Evolutionary conservation across 495 filamentous ascomycete genomes (phyloP), one percentile per base, ranked within the genome.

Genomic region (Aspergillus steynii): DNA sequence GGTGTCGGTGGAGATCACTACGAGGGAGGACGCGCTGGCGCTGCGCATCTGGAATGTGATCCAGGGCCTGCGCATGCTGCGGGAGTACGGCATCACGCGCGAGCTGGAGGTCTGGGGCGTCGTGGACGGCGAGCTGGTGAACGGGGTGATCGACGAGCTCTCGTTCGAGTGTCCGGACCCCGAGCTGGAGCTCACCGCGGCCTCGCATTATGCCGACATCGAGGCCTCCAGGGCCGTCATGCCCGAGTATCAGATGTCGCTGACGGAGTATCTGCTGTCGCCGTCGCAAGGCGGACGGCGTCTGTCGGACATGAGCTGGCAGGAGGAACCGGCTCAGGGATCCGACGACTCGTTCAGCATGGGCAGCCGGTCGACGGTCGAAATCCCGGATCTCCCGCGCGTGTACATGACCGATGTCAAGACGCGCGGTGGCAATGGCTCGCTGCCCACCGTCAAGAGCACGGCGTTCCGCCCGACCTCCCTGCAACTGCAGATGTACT

Each of bases 81-180:
- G 89, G 14, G 84, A 90, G 20, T 88, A 83, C 9, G 94, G 96
- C 10, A 75, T 92, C 65, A 97, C 95, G 4, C 80, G 95, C 27
- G 95, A 99, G 75, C 72, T 98, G 48, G 90, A 96, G 67, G 82
- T 99, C n/a, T 99, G 96, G 91, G 95, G 94, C 4, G 66, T 88
- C 42, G 70, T 97, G 15, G 88, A 94, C 56, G 93, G 92, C 9
- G 80, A 93, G 68, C 71, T 96, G 50, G 86, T 99, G 55, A 93
- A 89, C 72, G 95, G 96, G 5, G 76, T 98, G 53, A 93, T 99
- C 65, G 95, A 99, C 68, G 86, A 93, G 72, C 71, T 99, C 5
- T 90, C 87, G 28, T 93, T 90, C 62, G 79, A 82, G 37, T 90
- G 90, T 67, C 93, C 93, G 0, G 86, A 95, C 61, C 72, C 80